Percentiles rank a stretch among this genome's conserved stretches.
These are phyloP conservation scores for Solanum hybrid DNA, from an alignment of 305 asterid species.

Conservation along the genomic window DNA sequence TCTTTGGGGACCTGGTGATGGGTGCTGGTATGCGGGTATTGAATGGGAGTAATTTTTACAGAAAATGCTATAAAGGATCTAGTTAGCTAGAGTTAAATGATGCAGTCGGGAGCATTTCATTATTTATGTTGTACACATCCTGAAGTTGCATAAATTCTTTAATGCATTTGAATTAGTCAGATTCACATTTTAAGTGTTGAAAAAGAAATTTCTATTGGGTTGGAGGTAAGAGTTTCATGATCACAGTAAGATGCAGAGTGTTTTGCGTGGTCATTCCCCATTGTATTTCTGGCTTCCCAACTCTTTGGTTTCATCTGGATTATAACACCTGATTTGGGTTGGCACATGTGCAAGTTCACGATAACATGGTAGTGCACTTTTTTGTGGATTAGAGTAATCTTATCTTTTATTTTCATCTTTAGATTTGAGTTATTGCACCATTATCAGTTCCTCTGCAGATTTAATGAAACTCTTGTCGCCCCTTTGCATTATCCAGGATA, in stretches of 20 bases:
- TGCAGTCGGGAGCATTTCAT: not conserved
- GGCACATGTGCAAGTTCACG: not conserved
- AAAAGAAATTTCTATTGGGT: not conserved
- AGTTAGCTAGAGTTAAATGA: slow-evolving; percentile 1
- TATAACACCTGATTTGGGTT: not conserved
- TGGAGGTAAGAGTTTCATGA: not conserved
- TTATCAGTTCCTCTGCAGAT: not conserved
- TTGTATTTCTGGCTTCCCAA: not conserved
- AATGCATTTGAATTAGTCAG: not conserved
- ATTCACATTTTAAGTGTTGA: not conserved
- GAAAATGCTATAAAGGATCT: not conserved
- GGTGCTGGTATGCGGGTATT: not conserved
- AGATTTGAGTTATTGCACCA: slow-evolving; percentile 3
- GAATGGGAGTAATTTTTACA: not conserved
- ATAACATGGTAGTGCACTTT: not conserved
- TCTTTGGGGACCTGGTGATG: not conserved
- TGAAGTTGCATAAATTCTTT: not conserved
- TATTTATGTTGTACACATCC: not conserved
- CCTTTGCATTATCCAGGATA: slow-evolving; percentile 41
- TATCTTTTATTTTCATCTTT: not conserved
- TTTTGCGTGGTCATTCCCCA: not conserved
- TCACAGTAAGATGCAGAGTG: not conserved
- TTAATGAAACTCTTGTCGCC: not conserved
- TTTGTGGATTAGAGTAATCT: not conserved
- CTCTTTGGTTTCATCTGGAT: not conserved